A percentile compares a stretch with the other conserved stretches of the same genome.
Evolutionary conservation across 208 protist species (phyloP).

Genomic region (Vickermania spadyakhi): DNA sequence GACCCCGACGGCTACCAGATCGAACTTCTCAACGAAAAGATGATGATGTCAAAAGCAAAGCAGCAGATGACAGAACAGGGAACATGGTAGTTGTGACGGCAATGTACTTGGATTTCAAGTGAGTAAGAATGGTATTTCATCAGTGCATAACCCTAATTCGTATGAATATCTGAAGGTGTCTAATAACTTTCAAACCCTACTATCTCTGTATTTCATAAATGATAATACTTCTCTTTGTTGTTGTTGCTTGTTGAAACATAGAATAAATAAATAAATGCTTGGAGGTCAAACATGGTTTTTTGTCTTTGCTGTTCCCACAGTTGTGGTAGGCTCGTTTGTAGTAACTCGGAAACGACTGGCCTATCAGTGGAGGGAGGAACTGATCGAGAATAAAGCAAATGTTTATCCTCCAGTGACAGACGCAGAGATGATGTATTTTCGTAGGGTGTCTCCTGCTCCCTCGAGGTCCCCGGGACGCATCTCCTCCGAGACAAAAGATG

Average conservation of each 20-base stretch:
- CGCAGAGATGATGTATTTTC: conserved; percentile 56
- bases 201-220: background rate
- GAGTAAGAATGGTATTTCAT: too few species aligned
- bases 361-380: conserved; percentile 79
- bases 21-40: conserved; percentile 72
- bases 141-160: too few species aligned
- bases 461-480: background rate
- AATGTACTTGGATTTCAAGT: background rate
- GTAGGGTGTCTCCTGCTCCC: conserved; percentile 26
- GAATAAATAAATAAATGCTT: too few species aligned
- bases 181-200: background rate
- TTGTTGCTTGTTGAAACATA: too few species aligned
- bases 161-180: too few species aligned
- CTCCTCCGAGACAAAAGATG: background rate
- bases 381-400: conserved; percentile 52
- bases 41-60: conserved; percentile 52
- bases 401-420: conserved; percentile 55
- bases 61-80: conserved; percentile 68
- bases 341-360: conserved; percentile 74
- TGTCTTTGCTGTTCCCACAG: conserved; percentile 38
- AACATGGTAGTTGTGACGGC: background rate
- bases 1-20: conserved; percentile 84
- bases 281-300: conserved; percentile 69
- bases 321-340: conserved; percentile 49
- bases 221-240: background rate